Conservation (phyloP, 192 early-diverging fungal genomes). For the Coemansia asiatica region DNA sequence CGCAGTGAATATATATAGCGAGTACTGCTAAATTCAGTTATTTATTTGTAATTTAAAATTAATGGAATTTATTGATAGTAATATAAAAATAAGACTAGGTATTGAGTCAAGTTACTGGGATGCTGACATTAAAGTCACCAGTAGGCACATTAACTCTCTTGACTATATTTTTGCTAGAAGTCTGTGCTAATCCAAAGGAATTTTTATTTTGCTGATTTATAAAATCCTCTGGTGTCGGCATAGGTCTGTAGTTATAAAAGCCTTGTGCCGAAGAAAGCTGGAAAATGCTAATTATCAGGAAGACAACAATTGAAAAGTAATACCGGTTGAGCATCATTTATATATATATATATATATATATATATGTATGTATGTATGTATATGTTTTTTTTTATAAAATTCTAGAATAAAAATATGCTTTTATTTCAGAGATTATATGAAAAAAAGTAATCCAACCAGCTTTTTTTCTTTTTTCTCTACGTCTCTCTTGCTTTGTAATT, state of each 20-base stretch:
- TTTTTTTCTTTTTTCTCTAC: neutral
- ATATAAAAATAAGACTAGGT: neutral
- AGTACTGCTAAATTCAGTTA: neutral
- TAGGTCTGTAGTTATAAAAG: conserved; percentile 21
- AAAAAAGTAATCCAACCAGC: neutral
- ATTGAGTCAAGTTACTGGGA: conserved; percentile 21
- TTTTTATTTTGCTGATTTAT: neutral
- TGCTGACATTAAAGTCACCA: conserved; percentile 46
- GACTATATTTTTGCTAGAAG: conserved; percentile 3
- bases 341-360: too few species aligned
- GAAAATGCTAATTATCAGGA: neutral
- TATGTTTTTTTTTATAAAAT: too few species aligned
- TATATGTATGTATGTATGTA: too few species aligned
- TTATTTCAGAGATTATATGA: neutral
- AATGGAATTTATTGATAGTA: neutral
- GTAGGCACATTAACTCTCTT: conserved; percentile 10
- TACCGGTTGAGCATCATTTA: neutral
- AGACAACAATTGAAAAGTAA: conserved; percentile 1
- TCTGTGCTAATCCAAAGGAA: neutral
- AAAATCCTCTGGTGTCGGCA: conserved; percentile 30
- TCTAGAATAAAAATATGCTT: neutral
- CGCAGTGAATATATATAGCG: neutral
- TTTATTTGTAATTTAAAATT: neutral
- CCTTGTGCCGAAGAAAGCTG: neutral
- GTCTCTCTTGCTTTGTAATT: neutral